Base-by-base conservation (phyloP, 2,329 filamentous ascomycete species). In the Colletotrichum horii region DNA sequence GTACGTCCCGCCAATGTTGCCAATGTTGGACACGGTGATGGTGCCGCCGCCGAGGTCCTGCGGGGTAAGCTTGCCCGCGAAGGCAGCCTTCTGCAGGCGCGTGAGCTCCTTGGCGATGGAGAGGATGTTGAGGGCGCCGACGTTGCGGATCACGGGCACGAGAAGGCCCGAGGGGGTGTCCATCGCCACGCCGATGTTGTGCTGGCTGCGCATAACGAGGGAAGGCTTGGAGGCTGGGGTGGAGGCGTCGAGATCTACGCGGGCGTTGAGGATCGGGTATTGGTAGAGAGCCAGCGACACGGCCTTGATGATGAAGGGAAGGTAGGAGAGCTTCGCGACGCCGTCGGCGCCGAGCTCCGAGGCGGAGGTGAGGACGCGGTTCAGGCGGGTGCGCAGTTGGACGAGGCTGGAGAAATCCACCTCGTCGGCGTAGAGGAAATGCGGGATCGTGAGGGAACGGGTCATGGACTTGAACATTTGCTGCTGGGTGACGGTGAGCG, bases 401-500 rank as follows among this genome's bases (percentile, higher is more conserved):
- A 92, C 92, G 6, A 99, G 90, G 52, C 90, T 88, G 58, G 94
- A 93, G 83, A 98, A 93, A 86, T 97, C 94, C 66, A 98, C 89
- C 82, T 96, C 95, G 84, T 98, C 96, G 52, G 95, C 94, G 86
- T 98, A 99, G 76, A 98, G 91, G 86, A 99, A 98, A 85, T 98
- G 97, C 0, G 97, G 97, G 80, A 98, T 98, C 66, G 86, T 91
- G 77, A 99, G 90, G 4, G 96, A 98, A 74, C 93, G 93, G 16
- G 96, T 98, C 97, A 99, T 99, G 76, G 93, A 91, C 87, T 97
- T 98, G 92, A 98, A 98, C 97, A 99, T 99, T 82, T 95, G 94
- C 48, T 91, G 89, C 86, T 98, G 96, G 16, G 95, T 94, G 48
- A 93, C 93, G 15, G 95, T 95, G 76, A 99, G 88, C 73, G 91